Conservation (phyloP, 345 rosid genomes). For the Hibiscus syriacus region DNA sequence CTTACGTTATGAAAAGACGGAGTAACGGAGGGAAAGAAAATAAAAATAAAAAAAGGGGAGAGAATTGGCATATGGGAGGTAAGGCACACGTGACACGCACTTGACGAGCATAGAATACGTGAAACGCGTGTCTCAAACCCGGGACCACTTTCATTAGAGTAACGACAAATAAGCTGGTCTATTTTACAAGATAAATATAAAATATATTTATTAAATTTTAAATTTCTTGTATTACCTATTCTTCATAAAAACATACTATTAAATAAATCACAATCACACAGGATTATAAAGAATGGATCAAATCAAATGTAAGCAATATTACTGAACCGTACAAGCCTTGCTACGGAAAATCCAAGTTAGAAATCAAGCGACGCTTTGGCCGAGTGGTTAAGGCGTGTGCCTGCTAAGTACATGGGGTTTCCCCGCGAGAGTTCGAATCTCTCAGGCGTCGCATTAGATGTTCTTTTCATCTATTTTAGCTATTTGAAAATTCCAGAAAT, state of each 20-base stretch:
- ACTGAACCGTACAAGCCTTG: too few species aligned
- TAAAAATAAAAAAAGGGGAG: too few species aligned
- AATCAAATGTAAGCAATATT: too few species aligned
- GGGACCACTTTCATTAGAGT: conserved; percentile 12
- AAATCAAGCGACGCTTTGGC: conserved; percentile 45
- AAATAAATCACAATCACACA: too few species aligned
- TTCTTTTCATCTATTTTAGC: neutral
- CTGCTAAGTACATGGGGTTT: conserved; percentile 82
- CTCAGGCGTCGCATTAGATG: conserved; percentile 56
- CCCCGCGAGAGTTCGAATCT: conserved; percentile 83
- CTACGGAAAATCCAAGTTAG: too few species aligned
- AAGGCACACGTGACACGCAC: conserved; percentile 38
- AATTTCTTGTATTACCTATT: too few species aligned
- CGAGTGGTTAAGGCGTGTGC: conserved; percentile 95
- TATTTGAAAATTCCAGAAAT: too few species aligned
- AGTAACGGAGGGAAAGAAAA: too few species aligned
- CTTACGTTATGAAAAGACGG: neutral
- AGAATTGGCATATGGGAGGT: neutral
- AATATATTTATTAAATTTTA: too few species aligned
- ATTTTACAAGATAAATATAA: neutral
- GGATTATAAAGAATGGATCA: too few species aligned
- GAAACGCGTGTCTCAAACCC: conserved; percentile 27
- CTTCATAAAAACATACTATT: too few species aligned
- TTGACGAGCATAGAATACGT: conserved; percentile 9
- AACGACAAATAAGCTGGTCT: neutral